Percentiles rank a stretch among this genome's conserved stretches.
Evolutionary conservation across 805 yeast genomes (phyloP).

Genomic region (Clavispora vitiphila): DNA sequence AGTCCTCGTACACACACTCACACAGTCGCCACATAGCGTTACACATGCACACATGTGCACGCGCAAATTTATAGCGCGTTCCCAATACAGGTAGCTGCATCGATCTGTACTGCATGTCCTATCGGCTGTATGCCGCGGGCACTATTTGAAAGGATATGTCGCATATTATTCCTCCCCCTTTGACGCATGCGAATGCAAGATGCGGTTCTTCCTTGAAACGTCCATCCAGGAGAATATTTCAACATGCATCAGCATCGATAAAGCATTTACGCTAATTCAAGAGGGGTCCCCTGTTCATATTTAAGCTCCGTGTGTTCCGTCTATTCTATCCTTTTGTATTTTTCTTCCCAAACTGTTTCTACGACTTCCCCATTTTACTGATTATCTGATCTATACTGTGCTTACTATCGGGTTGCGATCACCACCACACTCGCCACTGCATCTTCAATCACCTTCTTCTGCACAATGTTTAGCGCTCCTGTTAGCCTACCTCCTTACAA

Average conservation of each 20-base stretch:
- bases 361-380: no score
- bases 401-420: no score
- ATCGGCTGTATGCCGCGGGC: not conserved
- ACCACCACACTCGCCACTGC: no score
- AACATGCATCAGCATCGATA: not conserved
- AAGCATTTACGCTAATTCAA: not conserved
- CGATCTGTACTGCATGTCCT: not conserved
- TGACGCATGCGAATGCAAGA: not conserved
- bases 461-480: slow-evolving; percentile 1
- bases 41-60: not conserved
- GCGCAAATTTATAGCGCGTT: not conserved
- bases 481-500: slow-evolving; percentile 12
- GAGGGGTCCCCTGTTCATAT: not conserved
- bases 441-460: not conserved
- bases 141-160: not conserved
- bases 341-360: no score
- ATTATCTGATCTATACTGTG: no score
- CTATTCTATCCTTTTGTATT: no score
- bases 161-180: not conserved
- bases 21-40: no score
- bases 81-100: not conserved
- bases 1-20: no score
- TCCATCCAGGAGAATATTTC: not conserved
- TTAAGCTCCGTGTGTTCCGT: no score
- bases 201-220: not conserved